phyloP scores from a whole-genome alignment of 306 rosid species.

The Cucurbita pepo region DNA sequence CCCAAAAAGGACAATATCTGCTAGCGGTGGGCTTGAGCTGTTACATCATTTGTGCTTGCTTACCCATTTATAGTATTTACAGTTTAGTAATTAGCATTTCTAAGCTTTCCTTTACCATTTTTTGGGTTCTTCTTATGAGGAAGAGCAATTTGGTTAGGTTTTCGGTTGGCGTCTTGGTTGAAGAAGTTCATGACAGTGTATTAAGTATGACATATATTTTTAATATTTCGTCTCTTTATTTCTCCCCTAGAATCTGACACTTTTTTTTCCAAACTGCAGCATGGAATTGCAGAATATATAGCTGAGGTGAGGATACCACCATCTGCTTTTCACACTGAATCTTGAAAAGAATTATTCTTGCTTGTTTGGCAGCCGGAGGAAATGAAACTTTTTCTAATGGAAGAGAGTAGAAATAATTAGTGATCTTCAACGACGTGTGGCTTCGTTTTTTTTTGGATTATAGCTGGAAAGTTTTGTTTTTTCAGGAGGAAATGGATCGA shows the following conservation, averaged over 20 bases:
- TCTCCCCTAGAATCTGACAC: conserved; percentile 14
- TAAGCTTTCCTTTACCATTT: neutral
- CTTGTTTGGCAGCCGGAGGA: neutral
- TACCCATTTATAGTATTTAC: neutral
- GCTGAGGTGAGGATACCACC: conserved; percentile 64
- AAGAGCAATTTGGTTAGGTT: neutral
- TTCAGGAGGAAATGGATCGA: conserved; percentile 97
- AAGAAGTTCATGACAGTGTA: neutral
- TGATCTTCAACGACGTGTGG: neutral
- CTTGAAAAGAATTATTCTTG: neutral
- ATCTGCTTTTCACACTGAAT: neutral
- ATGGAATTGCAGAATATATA: conserved; percentile 90
- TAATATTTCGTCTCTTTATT: neutral
- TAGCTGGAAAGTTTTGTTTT: neutral
- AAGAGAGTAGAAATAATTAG: neutral
- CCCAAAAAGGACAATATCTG: no score
- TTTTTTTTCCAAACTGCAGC: conserved; percentile 31
- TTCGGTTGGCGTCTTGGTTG: conserved; percentile 1
- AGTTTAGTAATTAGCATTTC: neutral
- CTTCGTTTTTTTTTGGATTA: neutral
- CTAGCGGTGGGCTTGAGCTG: no score
- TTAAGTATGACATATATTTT: neutral
- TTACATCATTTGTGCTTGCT: neutral
- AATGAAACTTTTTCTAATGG: neutral
- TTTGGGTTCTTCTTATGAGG: neutral